Base-by-base conservation (phyloP, 1,284 basidiomycete species). In the Microbotryomycetes sp. region DNA sequence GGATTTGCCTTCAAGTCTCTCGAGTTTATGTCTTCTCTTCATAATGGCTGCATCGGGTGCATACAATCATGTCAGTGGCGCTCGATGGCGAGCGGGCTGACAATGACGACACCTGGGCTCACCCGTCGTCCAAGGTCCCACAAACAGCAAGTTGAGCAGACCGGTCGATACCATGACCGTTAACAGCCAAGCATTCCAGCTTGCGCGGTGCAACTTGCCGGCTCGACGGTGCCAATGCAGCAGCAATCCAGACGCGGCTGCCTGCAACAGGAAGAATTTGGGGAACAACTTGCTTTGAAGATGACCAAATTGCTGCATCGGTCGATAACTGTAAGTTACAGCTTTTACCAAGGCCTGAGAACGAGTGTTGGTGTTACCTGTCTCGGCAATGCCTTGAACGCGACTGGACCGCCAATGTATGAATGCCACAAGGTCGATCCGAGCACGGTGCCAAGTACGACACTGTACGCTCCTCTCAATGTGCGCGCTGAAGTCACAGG, bases 211-310 rank as follows among this genome's bases (percentile, higher is more conserved):
- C 28, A 66, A 57, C 16, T 61, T 52, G 29, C 63, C 54, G 23
- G 65, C 63, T 26, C 58, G 36, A 29, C 36, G 19, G 61, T 60
- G 60, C 31, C 66, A 12, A 15, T 58, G 46, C 54, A 67, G 56
- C 32, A 69, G 61, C 6, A 50, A 49, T 46, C 54, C 28, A 1
- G 62, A 46, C 1, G 56, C 28, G 32, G 23, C n/a, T 1, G 60
- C 42, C 48, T 68, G 64, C 25, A 64, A 52, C 22, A 58, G 31
- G 48, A 63, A 64, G 57, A 59, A 70, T 29, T 52, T 54, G 1
- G 70, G 70, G 52, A 70, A 70, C 30, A 68, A 56, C 31, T 60
- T 56, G 31, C 62, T 60, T 46, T 71, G 70, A 7, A 71, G 69
- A 31, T 64, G 55, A 46, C 67, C 68, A 54, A 71, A 71, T 45